These are phyloP conservation scores for Phaeodactylum tricornutum DNA, from an alignment of 108 stramenopile genomes.

Conservation along the genomic window DNA sequence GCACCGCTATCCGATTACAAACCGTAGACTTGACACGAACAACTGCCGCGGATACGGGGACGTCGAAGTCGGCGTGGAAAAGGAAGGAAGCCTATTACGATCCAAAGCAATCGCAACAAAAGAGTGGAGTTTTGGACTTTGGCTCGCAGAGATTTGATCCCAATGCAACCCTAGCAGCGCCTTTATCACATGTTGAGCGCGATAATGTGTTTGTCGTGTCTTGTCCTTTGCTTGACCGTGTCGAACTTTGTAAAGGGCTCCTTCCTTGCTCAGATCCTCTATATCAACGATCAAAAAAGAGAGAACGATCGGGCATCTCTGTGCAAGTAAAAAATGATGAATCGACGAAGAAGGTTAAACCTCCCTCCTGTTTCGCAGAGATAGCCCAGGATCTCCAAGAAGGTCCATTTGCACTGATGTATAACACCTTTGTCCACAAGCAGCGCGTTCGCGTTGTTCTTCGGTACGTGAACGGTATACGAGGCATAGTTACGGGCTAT, in stretches of 20 bases:
- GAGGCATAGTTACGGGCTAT: constrained; percentile 66
- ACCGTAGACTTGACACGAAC: constrained; percentile 1
- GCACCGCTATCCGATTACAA: constrained; percentile 34
- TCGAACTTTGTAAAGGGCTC: constrained; percentile 28
- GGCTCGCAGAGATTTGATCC: constrained; percentile 53
- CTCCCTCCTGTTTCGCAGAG: constrained; percentile 1
- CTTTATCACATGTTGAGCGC: constrained; percentile 9
- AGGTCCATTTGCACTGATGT: constrained; percentile 55
- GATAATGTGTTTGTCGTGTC: constrained; percentile 31
- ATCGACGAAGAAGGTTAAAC: not conserved
- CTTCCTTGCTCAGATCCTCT: constrained; percentile 29
- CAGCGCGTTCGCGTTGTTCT: constrained; percentile 52
- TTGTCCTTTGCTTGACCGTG: constrained; percentile 30
- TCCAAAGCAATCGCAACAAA: constrained; percentile 18
- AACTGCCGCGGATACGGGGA: not conserved
- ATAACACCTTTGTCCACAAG: constrained; percentile 27
- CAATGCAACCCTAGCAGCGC: constrained; percentile 27
- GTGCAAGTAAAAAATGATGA: not conserved
- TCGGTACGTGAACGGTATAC: constrained; percentile 64
- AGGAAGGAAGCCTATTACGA: constrained; percentile 29
- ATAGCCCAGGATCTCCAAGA: constrained; percentile 14
- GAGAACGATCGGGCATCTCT: not conserved
- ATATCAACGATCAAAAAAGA: constrained; percentile 1
- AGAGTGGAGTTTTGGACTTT: constrained; percentile 49
- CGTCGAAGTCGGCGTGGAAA: too few relatives aligned